Percentiles rank a stretch among this genome's conserved stretches.
Conservation (phyloP, 192 early-diverging fungal genomes). For the Spizellomyces sp. region DNA sequence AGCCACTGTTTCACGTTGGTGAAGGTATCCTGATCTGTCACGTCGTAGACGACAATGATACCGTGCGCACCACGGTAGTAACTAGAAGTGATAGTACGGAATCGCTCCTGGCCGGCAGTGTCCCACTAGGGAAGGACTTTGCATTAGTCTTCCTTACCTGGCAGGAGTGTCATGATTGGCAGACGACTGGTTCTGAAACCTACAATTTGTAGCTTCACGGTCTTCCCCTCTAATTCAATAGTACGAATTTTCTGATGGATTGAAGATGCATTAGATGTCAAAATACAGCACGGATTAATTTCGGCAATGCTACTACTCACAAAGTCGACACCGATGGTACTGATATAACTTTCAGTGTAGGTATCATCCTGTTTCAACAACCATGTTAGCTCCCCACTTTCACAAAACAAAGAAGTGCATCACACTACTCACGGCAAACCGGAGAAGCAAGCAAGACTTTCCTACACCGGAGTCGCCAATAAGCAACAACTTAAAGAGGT, state of each 20-base stretch:
- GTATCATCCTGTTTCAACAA: conserved; percentile 76
- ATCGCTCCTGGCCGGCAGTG: conserved; percentile 97
- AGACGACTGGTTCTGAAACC: conserved; percentile 17
- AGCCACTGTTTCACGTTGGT: conserved; percentile 98
- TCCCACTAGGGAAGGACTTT: conserved; percentile 72
- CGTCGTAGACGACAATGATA: conserved; percentile 99
- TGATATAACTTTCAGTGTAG: conserved; percentile 98
- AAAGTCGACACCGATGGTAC: conserved; percentile 99
- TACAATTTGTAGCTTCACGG: conserved; percentile 96
- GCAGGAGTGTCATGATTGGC: no score
- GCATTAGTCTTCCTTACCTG: no score
- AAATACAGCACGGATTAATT: not conserved
- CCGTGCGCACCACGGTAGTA: conserved; percentile 99
- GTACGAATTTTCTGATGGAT: conserved; percentile 90
- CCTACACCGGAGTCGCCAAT: conserved; percentile 99
- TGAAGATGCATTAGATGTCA: not conserved
- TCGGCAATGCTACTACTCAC: conserved; percentile 53
- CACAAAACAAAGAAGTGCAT: not conserved
- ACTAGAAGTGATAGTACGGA: conserved; percentile 97
- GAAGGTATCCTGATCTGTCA: conserved; percentile 94
- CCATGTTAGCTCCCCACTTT: not conserved
- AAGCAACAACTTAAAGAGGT: conserved; percentile 98
- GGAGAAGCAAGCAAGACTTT: conserved; percentile 94
- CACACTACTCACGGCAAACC: conserved; percentile 73
- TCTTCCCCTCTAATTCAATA: conserved; percentile 98